Evolutionary conservation across 148 eudicot genomes (phyloP), one percentile per base, ranked within the genome.

Genomic region (Fagopyrum tataricum): DNA sequence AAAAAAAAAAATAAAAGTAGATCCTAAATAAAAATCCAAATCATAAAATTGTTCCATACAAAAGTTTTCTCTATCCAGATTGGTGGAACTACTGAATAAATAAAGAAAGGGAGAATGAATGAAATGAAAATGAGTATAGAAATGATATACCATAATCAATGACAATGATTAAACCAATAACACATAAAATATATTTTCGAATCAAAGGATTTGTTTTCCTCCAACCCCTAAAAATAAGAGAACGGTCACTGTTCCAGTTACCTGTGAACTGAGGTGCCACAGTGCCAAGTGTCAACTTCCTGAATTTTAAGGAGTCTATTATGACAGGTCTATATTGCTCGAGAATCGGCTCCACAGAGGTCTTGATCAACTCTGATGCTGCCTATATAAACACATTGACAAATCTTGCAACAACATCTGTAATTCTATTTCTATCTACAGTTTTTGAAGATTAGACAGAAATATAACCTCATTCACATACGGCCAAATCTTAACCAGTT

Each of bases 221-320:
- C 61, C 61, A 18, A n/a, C 8, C 5, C 11, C 23, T 11, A 10
- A 10, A 56, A 10, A 49, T 41, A 56, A 47, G n/a, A 37, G 8
- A 58, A 74, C 9, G 43, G 8, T 44, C 14, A 3, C 44, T 23
- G 82, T 86, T 58, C 14, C 4, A 5, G 69, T 53, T 58, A 90
- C 96, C 98, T 66, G 96, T 93, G 79, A 93, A 89, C 73, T 89
- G 94, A 17, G 98, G 96, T 44, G 98, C 89, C 66, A 93, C 93
- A 47, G 94, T 93, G 6, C 96, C 98, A 72, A 93, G 94, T 48
- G 98, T 93, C 78, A 93, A 83, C 81, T 82, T 93, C 40, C 84
- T 84, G 70, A 93, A 93, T 80, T 78, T 87, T 49, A 93, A 74
- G 68, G 96, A 85, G 46, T 88, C 84, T 71, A 93, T 78, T 49